Evolutionary conservation across 2,329 filamentous ascomycete genomes (phyloP).

Genomic region (Ophiocordyceps sinensis): DNA sequence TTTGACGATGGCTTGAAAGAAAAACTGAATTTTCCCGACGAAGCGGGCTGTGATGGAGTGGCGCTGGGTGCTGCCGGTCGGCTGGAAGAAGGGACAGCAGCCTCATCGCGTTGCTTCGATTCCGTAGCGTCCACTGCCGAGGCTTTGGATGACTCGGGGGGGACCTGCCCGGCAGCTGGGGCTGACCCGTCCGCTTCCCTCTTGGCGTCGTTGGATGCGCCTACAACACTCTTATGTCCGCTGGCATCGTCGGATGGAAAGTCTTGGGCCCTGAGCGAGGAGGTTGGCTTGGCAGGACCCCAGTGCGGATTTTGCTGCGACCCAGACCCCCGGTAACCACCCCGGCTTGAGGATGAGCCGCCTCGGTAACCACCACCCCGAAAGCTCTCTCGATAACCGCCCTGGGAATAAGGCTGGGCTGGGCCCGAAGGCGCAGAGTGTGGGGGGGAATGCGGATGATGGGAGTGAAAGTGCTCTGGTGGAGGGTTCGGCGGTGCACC

Average conservation of each 20-base stretch:
- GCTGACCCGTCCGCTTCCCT: conserved; percentile 5
- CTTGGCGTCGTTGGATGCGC: conserved; percentile 3
- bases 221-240: conserved; percentile 7
- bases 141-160: neutral
- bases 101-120: conserved; percentile 2
- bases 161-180: conserved; percentile 4
- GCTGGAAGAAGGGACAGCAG: neutral
- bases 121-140: neutral
- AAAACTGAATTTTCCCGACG: conserved; percentile 71
- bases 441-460: conserved; percentile 30
- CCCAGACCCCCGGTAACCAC: conserved; percentile 42
- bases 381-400: conserved; percentile 28
- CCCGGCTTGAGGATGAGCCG: conserved; percentile 37
- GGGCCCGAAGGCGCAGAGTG: conserved; percentile 44
- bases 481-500: conserved; percentile 36
- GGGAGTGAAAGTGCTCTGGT: conserved; percentile 38
- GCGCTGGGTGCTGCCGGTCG: conserved; percentile 22
- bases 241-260: conserved; percentile 5
- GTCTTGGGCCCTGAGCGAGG: conserved; percentile 7
- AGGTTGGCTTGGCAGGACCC: conserved; percentile 31
- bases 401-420: conserved; percentile 35
- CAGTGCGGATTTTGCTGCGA: conserved; percentile 57
- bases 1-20: conserved; percentile 69
- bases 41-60: conserved; percentile 29
- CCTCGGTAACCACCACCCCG: conserved; percentile 47